These are phyloP conservation scores for Artomyces pyxidatus DNA, from an alignment of 768 basidiomycete species.

Conservation along the genomic window DNA sequence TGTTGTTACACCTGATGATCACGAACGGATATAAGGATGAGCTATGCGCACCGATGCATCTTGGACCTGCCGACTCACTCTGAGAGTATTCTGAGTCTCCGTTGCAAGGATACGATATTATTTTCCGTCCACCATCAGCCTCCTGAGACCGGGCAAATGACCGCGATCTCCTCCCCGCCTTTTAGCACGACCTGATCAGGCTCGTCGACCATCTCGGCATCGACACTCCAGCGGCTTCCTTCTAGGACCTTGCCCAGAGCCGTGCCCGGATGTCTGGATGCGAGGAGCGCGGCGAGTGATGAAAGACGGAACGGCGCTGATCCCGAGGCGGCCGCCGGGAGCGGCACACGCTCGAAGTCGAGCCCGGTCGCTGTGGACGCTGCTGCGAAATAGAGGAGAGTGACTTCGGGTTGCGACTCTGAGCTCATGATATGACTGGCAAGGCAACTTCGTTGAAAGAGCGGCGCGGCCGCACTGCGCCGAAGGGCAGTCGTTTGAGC, in stretches of 20 bases:
- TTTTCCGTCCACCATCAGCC: constrained; percentile 32
- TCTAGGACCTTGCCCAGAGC: constrained; percentile 45
- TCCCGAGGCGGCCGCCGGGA: constrained; percentile 25
- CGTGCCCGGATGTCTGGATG: constrained; percentile 44
- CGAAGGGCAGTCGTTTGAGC: no score
- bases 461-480: no score
- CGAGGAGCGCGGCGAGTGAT: constrained; percentile 41
- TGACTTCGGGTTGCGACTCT: constrained; percentile 23
- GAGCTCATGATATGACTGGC: background rate
- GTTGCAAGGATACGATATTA: no score
- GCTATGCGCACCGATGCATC: no score
- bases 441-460: no score
- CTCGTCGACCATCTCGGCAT: constrained; percentile 72
- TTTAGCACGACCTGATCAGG: constrained; percentile 37
- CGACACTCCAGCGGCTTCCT: constrained; percentile 68
- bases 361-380: constrained; percentile 66
- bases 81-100: no score
- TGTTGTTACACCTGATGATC: no score
- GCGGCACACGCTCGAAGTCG: constrained; percentile 41
- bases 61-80: no score
- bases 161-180: constrained; percentile 71
- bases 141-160: constrained; percentile 79
- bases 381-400: constrained; percentile 47
- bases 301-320: constrained; percentile 41
- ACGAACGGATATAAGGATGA: no score